Evolutionary conservation across 192 early-diverging fungal genomes (phyloP), one percentile per base, ranked within the genome.

Genomic region (Thamnidium elegans): DNA sequence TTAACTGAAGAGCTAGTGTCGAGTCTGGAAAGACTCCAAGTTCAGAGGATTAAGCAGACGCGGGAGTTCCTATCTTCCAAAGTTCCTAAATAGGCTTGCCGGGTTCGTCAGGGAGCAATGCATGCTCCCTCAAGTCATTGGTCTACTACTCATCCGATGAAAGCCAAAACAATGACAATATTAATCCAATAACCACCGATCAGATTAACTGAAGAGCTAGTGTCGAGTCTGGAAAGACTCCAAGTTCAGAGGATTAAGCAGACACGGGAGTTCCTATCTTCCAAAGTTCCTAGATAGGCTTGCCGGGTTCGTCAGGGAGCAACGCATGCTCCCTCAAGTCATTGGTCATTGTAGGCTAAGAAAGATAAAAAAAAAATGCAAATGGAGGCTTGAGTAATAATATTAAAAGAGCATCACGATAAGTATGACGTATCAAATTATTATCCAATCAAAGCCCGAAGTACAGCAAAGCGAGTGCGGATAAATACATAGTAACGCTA

Each of bases 291-390:
- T 58, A 34, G 2, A 58, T 58, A 58, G 55, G 55, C 55, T 58
- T 58, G 36, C 55, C 55, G 55, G 55, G 36, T 58, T 42, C 55
- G 36, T 58, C 55, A 43, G 55, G 19, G 34, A 58, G 55, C 54
- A 36, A 55, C 4, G 32, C 32, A 58, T 58, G 55, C 55, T 58
- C 36, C 13, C 55, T 58, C 54, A 55, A 55, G 54, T 55, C 54
- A 55, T 55, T 55, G 55, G 55, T 58, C 55, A 58, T 58, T 58
- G 55, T 42, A 58, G 55, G 55, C 55, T 58, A 58, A 58, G 36
- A 44, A 58, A 42, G 55, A 58, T 58, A 58, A 58, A 58, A 58
- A 58, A 58, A 58, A 58, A 34, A 55, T 20, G 55, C 55, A 42
- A 58, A 58, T 58, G 55, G 34, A 58, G n/a, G n/a, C n/a, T n/a